Evolutionary conservation across 140 eudicot genomes (phyloP), one percentile per base, ranked within the genome.

Genomic region (Stevia rebaudiana): DNA sequence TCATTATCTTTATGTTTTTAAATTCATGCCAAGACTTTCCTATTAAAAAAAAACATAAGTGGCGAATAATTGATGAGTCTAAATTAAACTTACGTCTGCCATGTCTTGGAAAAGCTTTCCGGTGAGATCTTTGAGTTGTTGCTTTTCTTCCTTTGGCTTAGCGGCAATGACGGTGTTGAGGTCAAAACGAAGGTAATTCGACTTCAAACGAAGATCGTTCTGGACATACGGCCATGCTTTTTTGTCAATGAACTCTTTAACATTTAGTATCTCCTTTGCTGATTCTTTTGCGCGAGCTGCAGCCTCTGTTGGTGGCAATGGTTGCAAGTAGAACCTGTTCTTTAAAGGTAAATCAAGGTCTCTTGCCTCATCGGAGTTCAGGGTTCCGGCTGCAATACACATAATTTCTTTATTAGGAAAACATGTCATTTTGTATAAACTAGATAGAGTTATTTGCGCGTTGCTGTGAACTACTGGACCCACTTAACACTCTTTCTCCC

Each of bases 191-290:
- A 92, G 99, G 80, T 92, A 92, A 13, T 37, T 53, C 6, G 95
- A 85, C 86, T 15, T 88, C 37, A 59, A 63, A 24, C 99, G 99
- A 25, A 92, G 97, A 77, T 92, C 99, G 23, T 83, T 85, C 43
- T 83, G 96, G 67, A 92, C 97, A 41, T 83, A 88, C 0, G 99
- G 99, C 99, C 99, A 92, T 5, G 99, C 99, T 79, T 92, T 92
- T 83, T 88, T 88, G 79, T 81, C 88, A 25, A 92, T 92, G 21
- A 83, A 72, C 6, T 61, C 78, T 71, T 92, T 92, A 11, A 92
- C 99, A 11, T 74, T 84, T 3, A 92, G 2, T 30, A 92, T 92
- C 11, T 92, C 97, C 63, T 92, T 79, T 10, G 99, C 96, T 12
- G 99, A 92, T 48, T 81, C 99, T 76, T 92, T 92, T 1, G 77